Evolutionary conservation across 805 yeast genomes (phyloP), one percentile per base, ranked within the genome.

Genomic region (Candida ipomoeae): DNA sequence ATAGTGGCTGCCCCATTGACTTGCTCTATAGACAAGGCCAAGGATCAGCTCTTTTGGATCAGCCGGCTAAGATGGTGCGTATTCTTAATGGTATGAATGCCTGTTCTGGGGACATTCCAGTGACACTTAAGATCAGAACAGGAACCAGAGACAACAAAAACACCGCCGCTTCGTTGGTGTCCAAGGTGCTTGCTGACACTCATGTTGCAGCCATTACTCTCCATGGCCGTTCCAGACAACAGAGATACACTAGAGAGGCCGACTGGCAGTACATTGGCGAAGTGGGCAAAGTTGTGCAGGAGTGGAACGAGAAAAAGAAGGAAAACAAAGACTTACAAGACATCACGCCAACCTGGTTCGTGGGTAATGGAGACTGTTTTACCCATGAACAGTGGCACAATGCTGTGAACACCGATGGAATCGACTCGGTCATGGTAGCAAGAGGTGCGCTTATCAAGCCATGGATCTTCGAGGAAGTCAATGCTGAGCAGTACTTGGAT

Each of bases 1-100:
- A 94, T 69, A 86, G 96, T 63, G 99, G 99, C 2, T 94, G 99
- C 67, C 99, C 99, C 14, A 94, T 94, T 58, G 99, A 95, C 65
- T 76, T 94, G 59, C 74, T 94, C n/a, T 94, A 84, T 67, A 81
- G 92, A 58, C 89, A 87, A 64, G 99, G 99, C 38, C 95, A 96
- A 54, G 99, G 99, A 2, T 84, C 95, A 35, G 98, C 96, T 0
- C 77, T 94, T 48, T 71, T 94, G 76, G 97, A 90, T 55, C 89
- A 87, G 60, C 95, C 96, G 8, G 84, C 95, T 2, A 82, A 88
- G 61, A 70, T 91, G 69, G 64, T 86, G 39, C 78, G 96, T 56
- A 83, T 90, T 60, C 70, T 92, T 44, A 84, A 87, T 61, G 89
- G 94, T 3, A 94, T 94, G 97, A 87, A 84, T 59, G 85, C 87